These are phyloP conservation scores for Amanita fuliginea DNA, from an alignment of 768 basidiomycete genomes.

Conservation along the genomic window DNA sequence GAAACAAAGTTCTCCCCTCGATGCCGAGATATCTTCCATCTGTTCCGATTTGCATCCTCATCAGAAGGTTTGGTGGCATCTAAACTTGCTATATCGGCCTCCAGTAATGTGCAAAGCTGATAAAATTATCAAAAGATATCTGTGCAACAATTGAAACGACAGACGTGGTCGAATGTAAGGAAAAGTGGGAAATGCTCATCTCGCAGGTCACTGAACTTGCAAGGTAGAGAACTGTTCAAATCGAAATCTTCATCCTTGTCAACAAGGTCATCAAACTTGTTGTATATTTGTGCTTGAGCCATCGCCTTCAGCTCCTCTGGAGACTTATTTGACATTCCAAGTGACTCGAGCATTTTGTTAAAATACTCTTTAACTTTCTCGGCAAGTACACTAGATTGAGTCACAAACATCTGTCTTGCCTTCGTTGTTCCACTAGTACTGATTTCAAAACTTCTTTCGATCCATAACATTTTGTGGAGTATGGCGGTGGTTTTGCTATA, in stretches of 20 bases:
- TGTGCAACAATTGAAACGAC: conserved; percentile 7
- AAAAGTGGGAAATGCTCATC: conserved; percentile 64
- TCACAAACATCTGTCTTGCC: conserved; percentile 64
- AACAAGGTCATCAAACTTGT: conserved; percentile 17
- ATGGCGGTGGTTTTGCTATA: conserved; percentile 66
- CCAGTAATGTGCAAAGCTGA: conserved; percentile 38
- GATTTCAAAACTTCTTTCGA: conserved; percentile 44
- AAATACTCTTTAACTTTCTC: conserved; percentile 67
- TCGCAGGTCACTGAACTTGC: conserved; percentile 39
- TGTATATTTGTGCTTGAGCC: conserved; percentile 10
- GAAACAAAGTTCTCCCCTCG: conserved; percentile 19
- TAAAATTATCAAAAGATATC: neutral
- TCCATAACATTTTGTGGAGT: conserved; percentile 64
- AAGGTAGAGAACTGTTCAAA: conserved; percentile 35
- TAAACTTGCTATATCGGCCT: conserved; percentile 26
- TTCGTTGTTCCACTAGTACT: conserved; percentile 24
- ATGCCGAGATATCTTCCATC: neutral
- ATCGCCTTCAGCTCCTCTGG: conserved; percentile 26
- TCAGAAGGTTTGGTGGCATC: neutral
- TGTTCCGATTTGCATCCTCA: conserved; percentile 6
- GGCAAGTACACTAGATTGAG: conserved; percentile 55
- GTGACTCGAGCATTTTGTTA: conserved; percentile 33
- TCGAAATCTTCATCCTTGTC: conserved; percentile 31
- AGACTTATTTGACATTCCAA: conserved; percentile 23
- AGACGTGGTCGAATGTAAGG: conserved; percentile 51